Percentiles rank a stretch among this genome's conserved stretches.
Evolutionary conservation across 768 basidiomycete species (phyloP).

Genomic region (Mrakia gelida): DNA sequence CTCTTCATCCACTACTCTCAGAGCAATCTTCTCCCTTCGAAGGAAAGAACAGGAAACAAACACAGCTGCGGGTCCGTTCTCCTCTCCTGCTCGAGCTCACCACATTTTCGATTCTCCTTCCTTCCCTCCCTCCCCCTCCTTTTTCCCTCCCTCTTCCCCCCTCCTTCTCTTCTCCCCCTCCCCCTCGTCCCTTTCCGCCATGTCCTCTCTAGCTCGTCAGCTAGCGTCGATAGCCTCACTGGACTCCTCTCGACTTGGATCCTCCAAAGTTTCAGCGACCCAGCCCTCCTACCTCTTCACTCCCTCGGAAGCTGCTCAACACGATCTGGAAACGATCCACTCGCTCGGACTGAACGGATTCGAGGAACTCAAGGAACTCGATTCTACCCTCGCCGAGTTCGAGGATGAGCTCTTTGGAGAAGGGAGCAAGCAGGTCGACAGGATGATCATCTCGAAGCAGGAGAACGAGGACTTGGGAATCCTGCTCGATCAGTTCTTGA

Average conservation of each 20-base stretch:
- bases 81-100: background rate
- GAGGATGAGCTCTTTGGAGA: slow-evolving; percentile 78
- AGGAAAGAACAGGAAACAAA: background rate
- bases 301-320: slow-evolving; percentile 69
- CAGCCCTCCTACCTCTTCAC: slow-evolving; percentile 78
- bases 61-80: background rate
- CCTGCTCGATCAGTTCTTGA: slow-evolving; percentile 59
- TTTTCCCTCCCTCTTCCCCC: background rate
- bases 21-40: background rate
- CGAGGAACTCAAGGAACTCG: slow-evolving; percentile 62
- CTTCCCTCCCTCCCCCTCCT: background rate
- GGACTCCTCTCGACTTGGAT: slow-evolving; percentile 65
- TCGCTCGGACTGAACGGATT: slow-evolving; percentile 76
- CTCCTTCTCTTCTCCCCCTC: background rate
- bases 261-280: slow-evolving; percentile 52
- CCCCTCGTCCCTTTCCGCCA: slow-evolving; percentile 5
- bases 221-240: slow-evolving; percentile 72
- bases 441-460: slow-evolving; percentile 66
- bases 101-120: background rate
- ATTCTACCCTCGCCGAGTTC: slow-evolving; percentile 56
- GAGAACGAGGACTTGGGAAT: slow-evolving; percentile 62
- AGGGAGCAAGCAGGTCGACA: slow-evolving; percentile 64
- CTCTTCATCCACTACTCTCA: no score
- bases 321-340: slow-evolving; percentile 82
- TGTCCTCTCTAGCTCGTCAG: slow-evolving; percentile 73